Base-by-base conservation (phyloP, 345 rosid species). In the Balakata baccata region DNA sequence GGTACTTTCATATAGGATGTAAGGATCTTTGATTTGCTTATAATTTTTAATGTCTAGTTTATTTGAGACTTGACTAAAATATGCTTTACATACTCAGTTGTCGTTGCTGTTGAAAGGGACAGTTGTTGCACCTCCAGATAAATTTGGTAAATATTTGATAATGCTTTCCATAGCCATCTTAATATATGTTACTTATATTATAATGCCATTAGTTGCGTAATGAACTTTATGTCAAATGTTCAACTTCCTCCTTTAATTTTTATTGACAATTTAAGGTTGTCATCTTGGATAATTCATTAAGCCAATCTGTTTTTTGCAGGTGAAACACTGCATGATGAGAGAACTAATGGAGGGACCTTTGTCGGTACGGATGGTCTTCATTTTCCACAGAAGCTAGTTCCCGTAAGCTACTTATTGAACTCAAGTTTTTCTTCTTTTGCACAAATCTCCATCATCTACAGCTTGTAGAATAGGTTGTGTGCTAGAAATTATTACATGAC, bases 41-140 rank as follows among this genome's bases (percentile, higher is more conserved):
- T 70, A 49, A 37, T 75, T 23, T 23, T 6, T 59, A 13, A 34
- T 34, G 34, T 37, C 46, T 62, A 75, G 61, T 57, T 57, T 78
- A 54, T 73, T 49, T 23, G n/a, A 16, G 73, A 74, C 84, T 43
- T 78, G 74, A 79, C 82, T 81, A 43, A 59, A 75, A 43, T 76
- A 52, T 80, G 22, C 45, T 76, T 68, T 77, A 41, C 54, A 3
- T 71, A 49, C 70, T 71, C 89, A 94, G 97, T 81, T 94, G 83
- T 94, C 96, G 0, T 78, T 91, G 84, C 85, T 94, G 61, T 71
- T 94, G 82, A 90, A 94, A 89, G 97, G 98, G 77, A 89, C 98
- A 66, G 97, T 92, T 68, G 96, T 94, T 79, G 97, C 98, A 38
- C 97, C 98, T 87, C 97, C 97, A 0, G 98, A 94, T 82, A 94